phyloP scores from a whole-genome alignment of 192 early-diverging fungal genomes.

The Fimicolochytrium jonesii region DNA sequence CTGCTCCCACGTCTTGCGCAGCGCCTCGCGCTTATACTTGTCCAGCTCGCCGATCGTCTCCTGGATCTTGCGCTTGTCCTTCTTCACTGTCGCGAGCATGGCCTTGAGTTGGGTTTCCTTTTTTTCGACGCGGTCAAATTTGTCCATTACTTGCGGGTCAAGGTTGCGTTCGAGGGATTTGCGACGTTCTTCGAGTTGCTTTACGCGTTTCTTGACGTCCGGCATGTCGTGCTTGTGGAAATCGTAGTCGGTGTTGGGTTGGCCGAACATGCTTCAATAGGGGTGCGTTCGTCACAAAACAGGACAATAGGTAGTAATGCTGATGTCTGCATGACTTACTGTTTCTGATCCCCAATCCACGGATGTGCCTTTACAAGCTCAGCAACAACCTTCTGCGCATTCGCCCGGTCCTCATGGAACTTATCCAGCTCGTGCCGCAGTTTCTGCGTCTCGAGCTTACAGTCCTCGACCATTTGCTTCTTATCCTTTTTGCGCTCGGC shows the following conservation, averaged over 20 bases:
- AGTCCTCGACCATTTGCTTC: slow-evolving; percentile 62
- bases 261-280: slow-evolving; percentile 70
- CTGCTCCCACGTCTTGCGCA: slow-evolving; percentile 83
- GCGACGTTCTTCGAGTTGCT: slow-evolving; percentile 73
- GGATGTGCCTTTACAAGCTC: slow-evolving; percentile 27
- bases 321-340: too few species aligned
- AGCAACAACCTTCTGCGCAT: slow-evolving; percentile 12
- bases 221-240: slow-evolving; percentile 70
- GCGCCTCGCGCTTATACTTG: slow-evolving; percentile 83
- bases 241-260: slow-evolving; percentile 76
- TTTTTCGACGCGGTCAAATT: slow-evolving; percentile 91
- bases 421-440: slow-evolving; percentile 72
- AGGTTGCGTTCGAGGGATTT: slow-evolving; percentile 78
- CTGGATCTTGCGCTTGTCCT: slow-evolving; percentile 94
- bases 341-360: slow-evolving; percentile 88
- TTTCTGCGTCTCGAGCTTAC: slow-evolving; percentile 76
- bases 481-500: slow-evolving; percentile 64
- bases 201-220: slow-evolving; percentile 68
- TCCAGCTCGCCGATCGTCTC: slow-evolving; percentile 87
- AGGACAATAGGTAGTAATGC: too few species aligned
- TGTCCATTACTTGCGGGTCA: slow-evolving; percentile 93
- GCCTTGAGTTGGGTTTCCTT: slow-evolving; percentile 76
- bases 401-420: slow-evolving; percentile 36
- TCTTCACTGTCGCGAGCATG: slow-evolving; percentile 84
- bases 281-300: too few species aligned